Evolutionary conservation across 1,284 basidiomycete genomes (phyloP).

Genomic region (Vanrija pseudolonga): DNA sequence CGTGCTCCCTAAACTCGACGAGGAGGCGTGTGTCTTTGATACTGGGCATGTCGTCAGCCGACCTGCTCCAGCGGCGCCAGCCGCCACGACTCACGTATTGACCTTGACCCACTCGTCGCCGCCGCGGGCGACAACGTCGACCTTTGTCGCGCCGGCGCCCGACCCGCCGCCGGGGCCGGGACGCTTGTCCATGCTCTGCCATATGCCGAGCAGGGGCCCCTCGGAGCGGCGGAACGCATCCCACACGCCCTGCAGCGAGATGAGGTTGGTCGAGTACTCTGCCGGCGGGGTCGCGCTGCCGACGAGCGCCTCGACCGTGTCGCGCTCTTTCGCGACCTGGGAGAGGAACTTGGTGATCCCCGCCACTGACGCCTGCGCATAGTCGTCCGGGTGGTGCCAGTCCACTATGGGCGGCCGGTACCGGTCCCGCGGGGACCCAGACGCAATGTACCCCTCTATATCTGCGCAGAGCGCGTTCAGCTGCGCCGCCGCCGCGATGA

Average conservation of each 20-base stretch:
- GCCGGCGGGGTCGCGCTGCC: slow-evolving; percentile 19
- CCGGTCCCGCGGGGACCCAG: slow-evolving; percentile 8
- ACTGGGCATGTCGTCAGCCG: slow-evolving; percentile 45
- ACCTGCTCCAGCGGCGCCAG: no score
- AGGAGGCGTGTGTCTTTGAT: slow-evolving; percentile 69
- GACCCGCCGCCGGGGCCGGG: slow-evolving; percentile 1
- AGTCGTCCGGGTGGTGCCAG: slow-evolving; percentile 36
- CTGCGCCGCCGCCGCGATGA: no score
- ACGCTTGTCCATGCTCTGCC: slow-evolving; percentile 28
- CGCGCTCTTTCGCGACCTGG: slow-evolving; percentile 28
- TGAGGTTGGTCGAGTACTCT: slow-evolving; percentile 35
- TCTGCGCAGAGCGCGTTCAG: slow-evolving; percentile 1
- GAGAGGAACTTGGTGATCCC: slow-evolving; percentile 35
- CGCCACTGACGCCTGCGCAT: slow-evolving; percentile 24
- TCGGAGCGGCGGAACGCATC: slow-evolving; percentile 30
- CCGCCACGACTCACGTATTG: slow-evolving; percentile 63
- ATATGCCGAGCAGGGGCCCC: slow-evolving; percentile 30
- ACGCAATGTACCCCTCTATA: slow-evolving; percentile 8
- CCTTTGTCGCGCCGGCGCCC: slow-evolving; percentile 31
- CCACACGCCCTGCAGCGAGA: slow-evolving; percentile 40
- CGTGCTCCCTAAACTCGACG: slow-evolving; percentile 74
- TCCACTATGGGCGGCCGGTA: slow-evolving; percentile 40
- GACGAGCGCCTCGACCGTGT: slow-evolving; percentile 28
- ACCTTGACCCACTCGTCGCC: slow-evolving; percentile 74
- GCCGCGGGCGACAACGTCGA: slow-evolving; percentile 71